Base-by-base conservation (phyloP, 2,329 filamentous ascomycete genomes). In the Cercospora nicotianae region DNA sequence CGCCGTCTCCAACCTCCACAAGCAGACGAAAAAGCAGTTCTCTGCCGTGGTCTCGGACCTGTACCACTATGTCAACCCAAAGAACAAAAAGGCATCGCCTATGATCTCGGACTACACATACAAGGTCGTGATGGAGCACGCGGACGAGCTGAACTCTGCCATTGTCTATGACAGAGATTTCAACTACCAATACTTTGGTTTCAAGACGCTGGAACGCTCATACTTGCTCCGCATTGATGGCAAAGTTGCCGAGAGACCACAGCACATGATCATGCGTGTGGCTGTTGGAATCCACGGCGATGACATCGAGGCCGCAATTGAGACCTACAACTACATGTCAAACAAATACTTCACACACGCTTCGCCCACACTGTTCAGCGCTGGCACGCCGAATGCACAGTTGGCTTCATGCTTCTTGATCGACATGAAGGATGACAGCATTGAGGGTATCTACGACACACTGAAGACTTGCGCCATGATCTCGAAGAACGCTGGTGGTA, bases 191-290 rank as follows among this genome's bases (percentile, higher is more conserved):
- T 99, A 96, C 85, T 99, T 99, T 77, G 95, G 95, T 72, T 99
- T 99, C 89, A 99, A 99, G 88, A 99, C 95, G 7, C 86, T 99
- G 45, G 95, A 99, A 86, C 90, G 95, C 69, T 99, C 95, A 78
- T 99, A 99, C 79, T 90, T 99, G 63, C 90, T 99, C 74, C 94
- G 96, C 79, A 91, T 98, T 73, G 88, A 97, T 76, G 94, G 93
- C 80, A 96, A 97, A 84, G 93, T 98, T 78, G 94, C 94, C 63
- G 95, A 99, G 85, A 90, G 95, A 77, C 95, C 95, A 55, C 95
- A 99, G 83, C 95, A 99, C 84, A 95, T 99, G 93, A 94, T 99
- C 76, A 99, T 99, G 95, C 93, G 95, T 87, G 95, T 99, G 64
- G 89, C 95, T 74, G 94, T 99, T 67, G 95, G 95, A 67, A 97